Conservation (phyloP, 164 flowering plant species). For the Platanus orientalis region DNA sequence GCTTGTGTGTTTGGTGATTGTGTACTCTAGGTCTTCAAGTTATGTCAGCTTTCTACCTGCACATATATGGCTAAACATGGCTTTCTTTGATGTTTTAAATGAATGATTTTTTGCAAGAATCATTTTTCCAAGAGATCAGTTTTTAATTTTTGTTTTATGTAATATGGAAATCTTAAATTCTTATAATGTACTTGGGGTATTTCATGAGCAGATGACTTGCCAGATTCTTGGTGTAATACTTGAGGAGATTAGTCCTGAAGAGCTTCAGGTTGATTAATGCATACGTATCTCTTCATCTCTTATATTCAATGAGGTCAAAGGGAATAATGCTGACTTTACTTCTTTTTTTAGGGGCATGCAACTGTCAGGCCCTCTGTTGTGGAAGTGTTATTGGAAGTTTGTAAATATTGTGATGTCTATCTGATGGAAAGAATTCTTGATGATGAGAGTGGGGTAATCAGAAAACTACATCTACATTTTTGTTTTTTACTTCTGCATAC, state of each 20-base stretch:
- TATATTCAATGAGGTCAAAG: neutral
- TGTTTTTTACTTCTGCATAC: neutral
- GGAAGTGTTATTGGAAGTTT: slow-evolving; percentile 28
- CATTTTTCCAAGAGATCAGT: too few species aligned
- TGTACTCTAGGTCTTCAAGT: too few species aligned
- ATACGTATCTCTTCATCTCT: neutral
- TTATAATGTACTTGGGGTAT: neutral
- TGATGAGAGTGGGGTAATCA: slow-evolving; percentile 33
- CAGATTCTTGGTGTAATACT: slow-evolving; percentile 33
- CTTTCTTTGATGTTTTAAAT: too few species aligned
- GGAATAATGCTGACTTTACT: neutral
- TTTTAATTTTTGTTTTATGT: too few species aligned
- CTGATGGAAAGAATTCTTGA: slow-evolving; percentile 37
- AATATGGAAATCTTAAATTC: neutral
- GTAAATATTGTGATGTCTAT: slow-evolving; percentile 32
- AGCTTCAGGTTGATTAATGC: slow-evolving; percentile 22
- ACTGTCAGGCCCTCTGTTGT: slow-evolving; percentile 29
- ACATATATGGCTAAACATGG: too few species aligned
- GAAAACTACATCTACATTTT: neutral
- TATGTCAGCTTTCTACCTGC: too few species aligned
- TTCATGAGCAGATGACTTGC: slow-evolving; percentile 29
- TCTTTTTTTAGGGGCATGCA: slow-evolving; percentile 28
- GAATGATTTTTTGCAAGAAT: too few species aligned
- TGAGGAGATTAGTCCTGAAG: slow-evolving; percentile 33
- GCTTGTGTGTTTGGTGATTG: too few species aligned